Base-by-base conservation (phyloP, 345 rosid species). In the Murraya paniculata region DNA sequence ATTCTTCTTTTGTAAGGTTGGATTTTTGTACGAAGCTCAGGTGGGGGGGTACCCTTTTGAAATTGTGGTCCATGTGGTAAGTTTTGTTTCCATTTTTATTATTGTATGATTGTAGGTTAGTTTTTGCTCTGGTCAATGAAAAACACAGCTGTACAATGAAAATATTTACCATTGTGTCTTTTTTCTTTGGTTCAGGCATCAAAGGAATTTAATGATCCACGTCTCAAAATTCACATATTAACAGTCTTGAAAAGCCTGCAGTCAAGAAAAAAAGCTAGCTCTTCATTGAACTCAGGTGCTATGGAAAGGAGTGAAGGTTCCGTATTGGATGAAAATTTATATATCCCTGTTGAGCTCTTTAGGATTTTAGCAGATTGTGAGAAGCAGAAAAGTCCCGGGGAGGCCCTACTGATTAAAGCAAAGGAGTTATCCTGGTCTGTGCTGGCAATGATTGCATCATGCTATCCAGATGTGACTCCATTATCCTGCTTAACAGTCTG, bases 381-480 rank as follows among this genome's bases (percentile, higher is more conserved):
- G 91, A 91, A 90, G 88, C 91, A 90, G 81, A 90, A 87, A 80
- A 84, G 83, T 73, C 92, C 97, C 78, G 99, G 99, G 69, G 90
- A 79, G 79, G 87, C 94, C 77, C 97, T 96, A 80, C 82, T 96
- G 84, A 79, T 76, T 71, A 96, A 91, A 87, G 97, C 98, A 41
- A 96, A 94, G 87, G 98, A 94, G 78, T 80, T 94, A 82, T 94
- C 98, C 2, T 96, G 99, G 99, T 91, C 98, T 66, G 86, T 92
- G 77, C 89, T 96, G 90, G 99, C 95, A 67, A 90, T 94, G 89
- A 85, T 94, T 81, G 99, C 98, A 30, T 96, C 98, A 65, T 96
- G 99, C 89, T 96, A 92, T 83, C 84, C 94, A 35, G 97, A 96
- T 78, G 96, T 89, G 73, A 83, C 91, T 81, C 93, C 98, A 59